These are phyloP conservation scores for Claviceps pusilla DNA, from an alignment of 2,329 filamentous ascomycete species.

Conservation along the genomic window DNA sequence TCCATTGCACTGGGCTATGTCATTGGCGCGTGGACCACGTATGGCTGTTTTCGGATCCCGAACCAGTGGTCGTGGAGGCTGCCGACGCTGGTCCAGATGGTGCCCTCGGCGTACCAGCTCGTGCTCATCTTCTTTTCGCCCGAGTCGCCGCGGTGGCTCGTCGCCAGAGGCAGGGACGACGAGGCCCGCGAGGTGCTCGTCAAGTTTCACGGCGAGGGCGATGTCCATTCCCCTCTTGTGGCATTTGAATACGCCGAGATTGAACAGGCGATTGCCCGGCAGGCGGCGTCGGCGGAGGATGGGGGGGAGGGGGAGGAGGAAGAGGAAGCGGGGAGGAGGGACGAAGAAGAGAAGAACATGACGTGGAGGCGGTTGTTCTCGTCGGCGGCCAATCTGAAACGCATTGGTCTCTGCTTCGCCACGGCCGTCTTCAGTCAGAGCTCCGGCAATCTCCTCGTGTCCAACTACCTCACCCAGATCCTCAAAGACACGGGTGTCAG, in stretches of 20 bases:
- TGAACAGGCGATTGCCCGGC: conserved; percentile 24
- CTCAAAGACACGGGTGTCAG: conserved; percentile 25
- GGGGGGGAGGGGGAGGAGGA: too few relatives aligned
- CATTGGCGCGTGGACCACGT: conserved; percentile 23
- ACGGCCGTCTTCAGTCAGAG: conserved; percentile 27
- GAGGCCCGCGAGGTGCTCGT: conserved; percentile 35
- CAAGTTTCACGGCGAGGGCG: conserved; percentile 36
- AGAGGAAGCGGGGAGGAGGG: neutral
- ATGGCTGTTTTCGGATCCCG: conserved; percentile 15
- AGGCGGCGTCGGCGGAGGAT: too few relatives aligned
- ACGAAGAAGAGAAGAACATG: conserved; percentile 17
- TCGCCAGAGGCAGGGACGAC: conserved; percentile 33
- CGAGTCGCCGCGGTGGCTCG: conserved; percentile 45
- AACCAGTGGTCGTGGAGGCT: conserved; percentile 34
- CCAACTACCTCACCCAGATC: conserved; percentile 25
- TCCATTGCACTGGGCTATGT: conserved; percentile 26
- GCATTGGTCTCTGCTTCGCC: conserved; percentile 24
- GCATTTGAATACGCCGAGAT: conserved; percentile 35
- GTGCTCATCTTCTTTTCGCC: conserved; percentile 35
- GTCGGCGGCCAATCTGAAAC: conserved; percentile 23
- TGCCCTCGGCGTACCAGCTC: conserved; percentile 28
- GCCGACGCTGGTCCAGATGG: conserved; percentile 36
- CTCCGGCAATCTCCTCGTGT: conserved; percentile 26
- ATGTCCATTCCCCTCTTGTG: conserved; percentile 28
- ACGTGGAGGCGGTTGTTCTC: conserved; percentile 28